Percentiles rank a stretch among this genome's conserved stretches.
phyloP scores from a whole-genome alignment of 208 protist species.

The Leishmania martiniquensis region DNA sequence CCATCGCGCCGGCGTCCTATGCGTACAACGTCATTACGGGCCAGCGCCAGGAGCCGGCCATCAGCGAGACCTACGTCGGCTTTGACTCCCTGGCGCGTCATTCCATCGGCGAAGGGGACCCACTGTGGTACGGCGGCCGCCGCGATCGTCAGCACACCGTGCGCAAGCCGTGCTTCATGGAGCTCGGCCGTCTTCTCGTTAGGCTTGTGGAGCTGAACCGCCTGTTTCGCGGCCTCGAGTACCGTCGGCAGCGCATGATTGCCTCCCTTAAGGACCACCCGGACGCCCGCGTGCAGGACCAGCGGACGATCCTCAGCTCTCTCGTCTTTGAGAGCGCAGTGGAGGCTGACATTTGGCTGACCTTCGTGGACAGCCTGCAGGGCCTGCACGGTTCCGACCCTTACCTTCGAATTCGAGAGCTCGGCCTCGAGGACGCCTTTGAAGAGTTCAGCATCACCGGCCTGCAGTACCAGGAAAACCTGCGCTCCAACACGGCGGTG shows the following conservation, averaged over 20 bases:
- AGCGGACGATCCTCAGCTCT: conserved; percentile 48
- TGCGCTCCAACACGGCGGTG: conserved; percentile 51
- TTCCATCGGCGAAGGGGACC: conserved; percentile 67
- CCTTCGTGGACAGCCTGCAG: conserved; percentile 60
- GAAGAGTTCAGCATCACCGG: conserved; percentile 84
- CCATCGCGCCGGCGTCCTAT: conserved; percentile 56
- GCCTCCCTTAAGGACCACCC: conserved; percentile 58
- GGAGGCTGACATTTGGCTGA: conserved; percentile 81
- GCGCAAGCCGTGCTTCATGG: conserved; percentile 86
- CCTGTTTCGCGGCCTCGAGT: conserved; percentile 73
- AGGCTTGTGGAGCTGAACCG: conserved; percentile 81
- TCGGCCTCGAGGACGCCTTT: conserved; percentile 77
- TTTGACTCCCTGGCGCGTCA: conserved; percentile 45
- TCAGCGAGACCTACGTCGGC: conserved; percentile 68
- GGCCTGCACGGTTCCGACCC: conserved; percentile 27
- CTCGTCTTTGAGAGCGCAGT: conserved; percentile 76
- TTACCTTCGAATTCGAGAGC: conserved; percentile 47
- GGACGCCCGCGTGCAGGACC: conserved; percentile 67
- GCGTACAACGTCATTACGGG: conserved; percentile 78
- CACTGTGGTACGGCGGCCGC: conserved; percentile 45
- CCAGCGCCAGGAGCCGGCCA: conserved; percentile 59
- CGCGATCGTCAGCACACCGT: conserved; percentile 40
- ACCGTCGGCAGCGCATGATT: conserved; percentile 67
- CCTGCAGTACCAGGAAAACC: conserved; percentile 81
- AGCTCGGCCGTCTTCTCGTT: conserved; percentile 79